Conservation (phyloP, 148 eudicot genomes). For the Camellia lanceoleosa region DNA sequence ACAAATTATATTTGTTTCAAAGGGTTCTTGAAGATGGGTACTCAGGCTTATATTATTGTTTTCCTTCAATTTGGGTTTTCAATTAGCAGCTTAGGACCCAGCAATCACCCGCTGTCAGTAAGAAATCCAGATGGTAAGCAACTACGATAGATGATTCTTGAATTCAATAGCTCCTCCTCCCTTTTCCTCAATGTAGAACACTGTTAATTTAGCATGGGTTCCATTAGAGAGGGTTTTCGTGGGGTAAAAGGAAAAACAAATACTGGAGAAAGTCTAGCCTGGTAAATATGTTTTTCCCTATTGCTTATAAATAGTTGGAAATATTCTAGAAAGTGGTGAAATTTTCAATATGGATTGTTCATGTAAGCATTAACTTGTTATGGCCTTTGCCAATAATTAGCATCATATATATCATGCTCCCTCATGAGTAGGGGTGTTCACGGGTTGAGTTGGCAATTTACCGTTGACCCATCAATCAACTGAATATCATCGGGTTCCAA, state of each 20-base stretch:
- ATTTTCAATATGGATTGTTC: neutral
- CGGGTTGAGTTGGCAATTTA: no score
- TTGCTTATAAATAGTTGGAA: neutral
- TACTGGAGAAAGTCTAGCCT: neutral
- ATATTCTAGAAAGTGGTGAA: neutral
- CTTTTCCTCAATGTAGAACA: neutral
- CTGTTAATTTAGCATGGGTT: no score
- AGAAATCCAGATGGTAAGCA: conserved; percentile 3
- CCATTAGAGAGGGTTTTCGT: no score
- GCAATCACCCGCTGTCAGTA: neutral
- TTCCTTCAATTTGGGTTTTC: neutral
- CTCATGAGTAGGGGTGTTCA: no score
- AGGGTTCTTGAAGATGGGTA: neutral
- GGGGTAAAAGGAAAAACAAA: no score
- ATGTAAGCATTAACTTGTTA: neutral
- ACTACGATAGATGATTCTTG: neutral
- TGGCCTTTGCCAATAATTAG: neutral
- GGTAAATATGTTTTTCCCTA: neutral
- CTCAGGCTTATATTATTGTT: neutral
- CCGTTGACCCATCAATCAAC: no score
- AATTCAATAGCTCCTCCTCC: neutral
- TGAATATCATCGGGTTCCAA: no score
- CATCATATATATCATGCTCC: no score
- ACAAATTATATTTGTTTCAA: neutral
- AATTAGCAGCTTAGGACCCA: neutral